These are phyloP conservation scores for Phallus indusiatus DNA, from an alignment of 768 basidiomycete genomes.

Conservation along the genomic window DNA sequence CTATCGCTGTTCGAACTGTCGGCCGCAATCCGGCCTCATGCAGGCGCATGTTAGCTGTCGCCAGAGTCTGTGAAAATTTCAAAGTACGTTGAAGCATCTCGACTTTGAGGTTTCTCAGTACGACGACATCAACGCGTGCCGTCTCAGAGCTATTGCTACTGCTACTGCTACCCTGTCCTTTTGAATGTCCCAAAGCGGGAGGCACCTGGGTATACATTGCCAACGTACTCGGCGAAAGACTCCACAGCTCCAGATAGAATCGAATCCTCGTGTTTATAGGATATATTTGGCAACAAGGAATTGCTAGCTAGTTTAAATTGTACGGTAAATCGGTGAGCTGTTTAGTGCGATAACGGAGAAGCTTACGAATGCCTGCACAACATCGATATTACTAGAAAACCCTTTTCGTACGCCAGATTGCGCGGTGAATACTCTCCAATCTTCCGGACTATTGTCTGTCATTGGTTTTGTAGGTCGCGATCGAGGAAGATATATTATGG, in stretches of 20 bases:
- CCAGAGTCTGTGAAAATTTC: background rate
- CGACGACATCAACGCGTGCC: background rate
- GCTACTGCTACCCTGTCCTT: background rate
- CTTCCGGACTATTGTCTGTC: slow-evolving; percentile 53
- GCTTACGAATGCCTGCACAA: background rate
- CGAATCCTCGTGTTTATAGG: slow-evolving; percentile 48
- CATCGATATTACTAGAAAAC: background rate
- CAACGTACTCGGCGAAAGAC: background rate
- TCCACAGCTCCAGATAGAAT: slow-evolving; percentile 52
- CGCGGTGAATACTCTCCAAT: slow-evolving; percentile 33
- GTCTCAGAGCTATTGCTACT: too few relatives aligned
- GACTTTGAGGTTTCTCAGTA: background rate
- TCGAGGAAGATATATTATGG: slow-evolving; percentile 44
- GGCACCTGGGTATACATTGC: background rate
- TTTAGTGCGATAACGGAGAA: background rate
- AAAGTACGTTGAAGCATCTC: background rate
- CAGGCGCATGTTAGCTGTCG: background rate
- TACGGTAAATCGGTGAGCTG: background rate
- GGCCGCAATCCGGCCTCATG: background rate
- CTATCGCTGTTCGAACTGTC: background rate
- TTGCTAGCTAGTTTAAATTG: slow-evolving; percentile 37
- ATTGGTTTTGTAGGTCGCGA: slow-evolving; percentile 43
- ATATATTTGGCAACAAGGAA: slow-evolving; percentile 50
- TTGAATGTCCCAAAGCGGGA: background rate
- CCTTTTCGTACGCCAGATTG: background rate